These are phyloP conservation scores for Pichia kluyveri DNA, from an alignment of 805 yeast genomes.

Conservation along the genomic window DNA sequence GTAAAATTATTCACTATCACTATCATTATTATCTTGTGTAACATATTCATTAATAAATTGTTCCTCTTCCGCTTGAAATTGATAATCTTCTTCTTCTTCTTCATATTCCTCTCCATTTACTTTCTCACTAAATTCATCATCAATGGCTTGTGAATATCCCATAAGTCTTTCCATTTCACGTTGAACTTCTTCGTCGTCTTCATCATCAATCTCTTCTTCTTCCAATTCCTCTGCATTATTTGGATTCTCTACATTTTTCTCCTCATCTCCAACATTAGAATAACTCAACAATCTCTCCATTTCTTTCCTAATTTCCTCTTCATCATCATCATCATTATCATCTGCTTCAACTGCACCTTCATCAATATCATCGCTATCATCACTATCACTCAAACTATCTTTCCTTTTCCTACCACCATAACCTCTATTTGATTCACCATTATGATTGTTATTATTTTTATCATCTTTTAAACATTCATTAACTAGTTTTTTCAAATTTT, in stretches of 20 bases:
- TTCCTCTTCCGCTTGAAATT: constrained; percentile 1
- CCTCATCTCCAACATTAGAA: background rate
- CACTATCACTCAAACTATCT: background rate
- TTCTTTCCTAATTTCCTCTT: background rate
- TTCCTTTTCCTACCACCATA: background rate
- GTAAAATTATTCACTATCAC: background rate
- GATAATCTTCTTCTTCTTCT: background rate
- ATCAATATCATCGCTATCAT: background rate
- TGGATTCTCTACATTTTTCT: background rate
- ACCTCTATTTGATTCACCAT: background rate
- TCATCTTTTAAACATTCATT: background rate
- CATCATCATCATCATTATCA: background rate
- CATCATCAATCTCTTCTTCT: background rate
- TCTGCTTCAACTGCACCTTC: background rate
- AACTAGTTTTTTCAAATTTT: background rate
- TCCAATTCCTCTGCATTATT: background rate
- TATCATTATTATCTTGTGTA: background rate
- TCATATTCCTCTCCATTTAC: background rate
- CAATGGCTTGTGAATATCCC: constrained; percentile 4
- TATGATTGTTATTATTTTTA: background rate
- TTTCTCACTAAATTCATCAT: constrained; percentile 1
- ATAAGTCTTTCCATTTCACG: constrained; percentile 7
- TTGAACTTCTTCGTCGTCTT: constrained; percentile 4
- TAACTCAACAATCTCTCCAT: background rate
- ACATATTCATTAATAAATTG: constrained; percentile 2